These are phyloP conservation scores for Daldinia sp. DNA, from an alignment of 2,329 filamentous ascomycete genomes.

Conservation along the genomic window DNA sequence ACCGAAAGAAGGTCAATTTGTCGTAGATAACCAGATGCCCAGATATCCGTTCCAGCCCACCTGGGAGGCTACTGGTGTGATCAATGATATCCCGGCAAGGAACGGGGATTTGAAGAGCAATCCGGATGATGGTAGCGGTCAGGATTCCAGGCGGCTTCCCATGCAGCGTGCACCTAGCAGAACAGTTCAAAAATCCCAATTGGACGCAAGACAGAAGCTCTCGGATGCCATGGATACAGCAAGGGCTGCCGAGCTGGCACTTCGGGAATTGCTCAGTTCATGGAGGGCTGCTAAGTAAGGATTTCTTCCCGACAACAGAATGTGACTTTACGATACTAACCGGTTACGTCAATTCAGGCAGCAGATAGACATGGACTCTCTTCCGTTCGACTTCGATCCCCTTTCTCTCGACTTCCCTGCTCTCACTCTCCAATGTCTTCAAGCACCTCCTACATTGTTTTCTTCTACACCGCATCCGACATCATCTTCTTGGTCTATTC, in stretches of 20 bases:
- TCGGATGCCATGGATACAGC: slow-evolving; percentile 82
- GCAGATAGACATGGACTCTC: slow-evolving; percentile 66
- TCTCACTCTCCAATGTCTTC: slow-evolving; percentile 83
- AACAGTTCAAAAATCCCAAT: slow-evolving; percentile 68
- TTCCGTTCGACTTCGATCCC: slow-evolving; percentile 84
- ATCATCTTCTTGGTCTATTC: slow-evolving; percentile 82
- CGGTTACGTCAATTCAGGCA: slow-evolving; percentile 56
- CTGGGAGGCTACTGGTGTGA: slow-evolving; percentile 83
- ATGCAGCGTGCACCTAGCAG: slow-evolving; percentile 61
- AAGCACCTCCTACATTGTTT: slow-evolving; percentile 84
- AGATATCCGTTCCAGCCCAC: slow-evolving; percentile 68
- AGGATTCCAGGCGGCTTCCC: slow-evolving; percentile 54
- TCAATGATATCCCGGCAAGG: slow-evolving; percentile 75
- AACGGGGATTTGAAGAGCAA: slow-evolving; percentile 59
- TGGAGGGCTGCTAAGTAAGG: slow-evolving; percentile 81
- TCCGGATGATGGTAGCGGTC: slow-evolving; percentile 51
- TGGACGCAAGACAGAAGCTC: slow-evolving; percentile 72
- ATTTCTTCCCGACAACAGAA: slow-evolving; percentile 3
- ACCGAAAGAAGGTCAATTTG: slow-evolving; percentile 58
- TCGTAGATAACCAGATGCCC: slow-evolving; percentile 63
- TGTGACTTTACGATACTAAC: slow-evolving; percentile 28
- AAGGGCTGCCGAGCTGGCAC: slow-evolving; percentile 83
- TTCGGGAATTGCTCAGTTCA: slow-evolving; percentile 84
- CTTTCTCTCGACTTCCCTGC: slow-evolving; percentile 87
- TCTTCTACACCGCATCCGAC: slow-evolving; percentile 83